Base-by-base conservation (phyloP, 2,329 filamentous ascomycete genomes). In the Lecanicillium sp. region DNA sequence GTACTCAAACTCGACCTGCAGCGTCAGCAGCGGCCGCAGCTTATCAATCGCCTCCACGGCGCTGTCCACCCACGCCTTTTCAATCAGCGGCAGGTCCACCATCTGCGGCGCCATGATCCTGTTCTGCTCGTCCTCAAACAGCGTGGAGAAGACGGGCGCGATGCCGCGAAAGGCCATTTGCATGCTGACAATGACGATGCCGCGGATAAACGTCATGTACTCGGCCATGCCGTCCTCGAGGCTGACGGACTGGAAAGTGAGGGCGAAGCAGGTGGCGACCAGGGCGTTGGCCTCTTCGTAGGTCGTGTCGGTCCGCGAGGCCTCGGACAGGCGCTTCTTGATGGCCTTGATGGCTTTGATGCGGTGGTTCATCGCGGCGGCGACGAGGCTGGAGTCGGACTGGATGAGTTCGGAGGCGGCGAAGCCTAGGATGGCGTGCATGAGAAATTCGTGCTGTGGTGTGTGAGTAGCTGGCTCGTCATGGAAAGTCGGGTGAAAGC, bases 381-480 rank as follows among this genome's bases (percentile, higher is more conserved):
- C 62, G 12, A 70, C 57, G 14, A 84, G 68, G 43, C 66, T 67
- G 2, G 66, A 54, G 42, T 73, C 74, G 1, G 63, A 56, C 4
- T 60, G 59, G 48, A 72, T 68, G 4, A 85, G 67, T 46, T 84
- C 77, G 1, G 80, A 84, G 22, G 81, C 82, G 2, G 81, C 69
- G 43, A 83, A 69, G 11, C 79, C 79, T 1, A 84, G 68, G 36
- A 86, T 79, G 4, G 80, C 77, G 53, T 86, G 81, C 73, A 86
- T 83, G 9, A 84, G 66, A 43, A 77, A 82, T 40, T 81, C 75
- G 46, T 81, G 71, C 71, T 79, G 41, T 17, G 6, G 22, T 20
- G 29, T 52, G 37, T 46, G 46, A 34, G 17, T n/a, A n/a, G n/a
- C n/a, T n/a, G n/a, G n/a, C n/a, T n/a, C n/a, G n/a, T n/a, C n/a